Percentiles rank a stretch among this genome's conserved stretches.
Evolutionary conservation across 306 rosid species (phyloP).

Genomic region (Clitoria ternatea): DNA sequence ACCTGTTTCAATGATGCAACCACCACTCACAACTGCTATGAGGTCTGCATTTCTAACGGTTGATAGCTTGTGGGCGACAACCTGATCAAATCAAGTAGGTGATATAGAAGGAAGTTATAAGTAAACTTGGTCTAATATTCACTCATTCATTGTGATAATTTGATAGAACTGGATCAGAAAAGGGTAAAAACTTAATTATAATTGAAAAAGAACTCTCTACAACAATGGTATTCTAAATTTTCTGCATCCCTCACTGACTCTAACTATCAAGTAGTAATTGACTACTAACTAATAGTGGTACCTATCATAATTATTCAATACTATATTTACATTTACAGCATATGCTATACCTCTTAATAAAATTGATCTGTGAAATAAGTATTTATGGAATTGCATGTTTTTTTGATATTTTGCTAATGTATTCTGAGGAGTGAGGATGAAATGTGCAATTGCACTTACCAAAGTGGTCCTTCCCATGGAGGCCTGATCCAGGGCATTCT

Average conservation of each 20-base stretch:
- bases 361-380: background rate
- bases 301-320: no score
- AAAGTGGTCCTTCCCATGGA: conserved; percentile 95
- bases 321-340: background rate
- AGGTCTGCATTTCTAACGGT: conserved; percentile 87
- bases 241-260: no score
- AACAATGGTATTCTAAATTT: no score
- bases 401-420: background rate
- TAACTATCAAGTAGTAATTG: no score
- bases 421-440: background rate
- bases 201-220: no score
- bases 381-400: background rate
- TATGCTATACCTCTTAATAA: background rate
- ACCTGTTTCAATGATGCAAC: conserved; percentile 69
- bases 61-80: conserved; percentile 93
- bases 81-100: conserved; percentile 44
- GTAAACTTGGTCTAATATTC: background rate
- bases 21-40: conserved; percentile 70
- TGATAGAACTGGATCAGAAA: no score
- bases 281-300: no score
- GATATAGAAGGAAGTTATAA: background rate
- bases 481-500: conserved; percentile 94
- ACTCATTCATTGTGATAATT: background rate
- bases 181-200: no score
- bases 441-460: conserved; percentile 40